phyloP scores from a whole-genome alignment of 108 stramenopile species.

The Cyclotella atomus region DNA sequence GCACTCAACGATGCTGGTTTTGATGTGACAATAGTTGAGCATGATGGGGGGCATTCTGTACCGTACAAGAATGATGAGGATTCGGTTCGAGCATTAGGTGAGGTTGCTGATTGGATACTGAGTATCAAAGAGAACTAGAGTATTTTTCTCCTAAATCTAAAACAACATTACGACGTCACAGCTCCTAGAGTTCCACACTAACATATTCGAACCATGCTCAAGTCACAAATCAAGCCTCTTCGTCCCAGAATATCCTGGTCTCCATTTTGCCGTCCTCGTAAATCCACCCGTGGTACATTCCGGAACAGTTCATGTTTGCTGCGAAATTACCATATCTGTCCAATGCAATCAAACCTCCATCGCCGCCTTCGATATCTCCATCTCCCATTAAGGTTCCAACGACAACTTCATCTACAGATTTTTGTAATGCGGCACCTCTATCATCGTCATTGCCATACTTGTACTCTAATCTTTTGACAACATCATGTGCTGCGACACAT shows the following conservation, averaged over 20 bases:
- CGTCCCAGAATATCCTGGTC: slow-evolving; percentile 28
- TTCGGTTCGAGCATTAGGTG: slow-evolving; percentile 30
- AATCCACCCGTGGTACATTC: slow-evolving; percentile 45
- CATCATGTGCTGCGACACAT: slow-evolving; percentile 43
- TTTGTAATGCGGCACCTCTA: slow-evolving; percentile 17
- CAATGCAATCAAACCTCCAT: slow-evolving; percentile 35
- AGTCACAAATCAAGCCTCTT: no score
- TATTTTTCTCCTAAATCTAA: not conserved
- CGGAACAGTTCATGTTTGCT: slow-evolving; percentile 39
- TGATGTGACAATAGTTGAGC: slow-evolving; percentile 55
- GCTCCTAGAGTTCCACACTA: no score
- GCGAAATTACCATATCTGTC: slow-evolving; percentile 42
- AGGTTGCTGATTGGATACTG: slow-evolving; percentile 42
- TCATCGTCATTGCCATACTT: slow-evolving; percentile 25
- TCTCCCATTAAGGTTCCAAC: slow-evolving; percentile 27
- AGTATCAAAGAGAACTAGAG: not conserved
- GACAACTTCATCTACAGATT: slow-evolving; percentile 33
- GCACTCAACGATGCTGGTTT: slow-evolving; percentile 41
- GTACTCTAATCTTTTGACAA: slow-evolving; percentile 39
- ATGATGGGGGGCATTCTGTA: slow-evolving; percentile 75
- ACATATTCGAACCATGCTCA: no score
- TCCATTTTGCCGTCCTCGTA: slow-evolving; percentile 39
- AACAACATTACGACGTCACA: slow-evolving; percentile 1
- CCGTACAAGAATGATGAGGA: slow-evolving; percentile 47
- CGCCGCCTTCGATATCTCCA: slow-evolving; percentile 19